phyloP scores from a whole-genome alignment of 2,329 filamentous ascomycete genomes.

The Didymosphaeria variabile region DNA sequence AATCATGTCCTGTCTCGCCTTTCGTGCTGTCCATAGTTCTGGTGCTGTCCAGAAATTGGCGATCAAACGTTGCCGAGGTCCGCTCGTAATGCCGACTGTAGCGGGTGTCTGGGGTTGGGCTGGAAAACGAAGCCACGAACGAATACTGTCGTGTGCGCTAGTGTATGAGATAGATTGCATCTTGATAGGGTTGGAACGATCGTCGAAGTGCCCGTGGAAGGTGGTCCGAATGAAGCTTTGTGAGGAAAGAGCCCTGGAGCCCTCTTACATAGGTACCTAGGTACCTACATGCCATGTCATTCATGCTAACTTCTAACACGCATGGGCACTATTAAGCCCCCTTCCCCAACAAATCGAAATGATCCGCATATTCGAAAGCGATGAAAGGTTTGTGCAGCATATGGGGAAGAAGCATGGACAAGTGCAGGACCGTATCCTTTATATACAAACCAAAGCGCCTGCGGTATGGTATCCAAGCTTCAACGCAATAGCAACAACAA shows the following conservation, averaged over 20 bases:
- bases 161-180: background rate
- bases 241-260: background rate
- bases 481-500: too few relatives aligned
- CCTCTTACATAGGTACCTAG: too few relatives aligned
- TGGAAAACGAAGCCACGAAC: background rate
- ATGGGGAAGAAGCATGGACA: too few relatives aligned
- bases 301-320: too few relatives aligned
- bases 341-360: too few relatives aligned
- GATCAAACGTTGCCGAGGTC: background rate
- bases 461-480: too few relatives aligned
- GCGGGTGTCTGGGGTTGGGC: conserved; percentile 1
- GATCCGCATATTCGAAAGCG: too few relatives aligned
- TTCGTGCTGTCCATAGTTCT: background rate
- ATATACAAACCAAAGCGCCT: too few relatives aligned
- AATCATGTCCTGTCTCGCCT: background rate
- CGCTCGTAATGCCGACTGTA: background rate
- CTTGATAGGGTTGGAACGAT: background rate
- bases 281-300: too few relatives aligned
- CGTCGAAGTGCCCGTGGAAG: background rate
- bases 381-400: too few relatives aligned
- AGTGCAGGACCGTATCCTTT: too few relatives aligned
- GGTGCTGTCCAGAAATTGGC: background rate
- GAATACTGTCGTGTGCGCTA: background rate
- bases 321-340: too few relatives aligned
- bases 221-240: background rate